Conservation (phyloP, 805 yeast species). For the Yamadazyma ubonensis region DNA sequence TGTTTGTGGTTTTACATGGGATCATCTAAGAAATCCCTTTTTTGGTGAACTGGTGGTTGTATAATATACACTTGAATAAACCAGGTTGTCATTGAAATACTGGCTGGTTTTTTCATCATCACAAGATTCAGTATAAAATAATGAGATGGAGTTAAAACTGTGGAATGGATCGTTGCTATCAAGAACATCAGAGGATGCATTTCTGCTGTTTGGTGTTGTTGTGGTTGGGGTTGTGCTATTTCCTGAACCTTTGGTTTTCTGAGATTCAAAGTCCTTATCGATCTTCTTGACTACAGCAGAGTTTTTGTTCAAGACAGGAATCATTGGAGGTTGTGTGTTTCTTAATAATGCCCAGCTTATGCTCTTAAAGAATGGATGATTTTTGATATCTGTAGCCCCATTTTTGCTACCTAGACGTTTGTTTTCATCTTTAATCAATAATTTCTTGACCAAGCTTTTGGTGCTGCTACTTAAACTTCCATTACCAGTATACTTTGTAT, state of each 20-base stretch:
- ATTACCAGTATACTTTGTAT: slow-evolving; percentile 22
- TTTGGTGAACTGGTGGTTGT: slow-evolving; percentile 39
- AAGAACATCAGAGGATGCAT: slow-evolving; percentile 3
- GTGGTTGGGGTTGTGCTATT: slow-evolving; percentile 9
- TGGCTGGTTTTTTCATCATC: slow-evolving; percentile 23
- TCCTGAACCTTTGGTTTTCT: slow-evolving; percentile 10
- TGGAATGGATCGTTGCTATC: slow-evolving; percentile 72
- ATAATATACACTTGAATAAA: slow-evolving; percentile 57
- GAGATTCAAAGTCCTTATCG: slow-evolving; percentile 20
- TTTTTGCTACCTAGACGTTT: slow-evolving; percentile 87
- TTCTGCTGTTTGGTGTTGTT: background rate
- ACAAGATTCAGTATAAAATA: slow-evolving; percentile 63
- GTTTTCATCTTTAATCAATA: slow-evolving; percentile 83
- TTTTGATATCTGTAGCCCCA: slow-evolving; percentile 94
- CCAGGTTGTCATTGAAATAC: slow-evolving; percentile 44
- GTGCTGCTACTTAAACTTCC: slow-evolving; percentile 70
- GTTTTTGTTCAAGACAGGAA: slow-evolving; percentile 64
- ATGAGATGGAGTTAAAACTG: slow-evolving; percentile 80
- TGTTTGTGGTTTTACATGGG: background rate
- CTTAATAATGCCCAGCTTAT: slow-evolving; percentile 95
- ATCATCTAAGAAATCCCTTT: slow-evolving; percentile 6
- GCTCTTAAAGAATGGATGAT: slow-evolving; percentile 85
- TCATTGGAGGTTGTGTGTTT: slow-evolving; percentile 92
- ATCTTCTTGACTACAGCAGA: slow-evolving; percentile 16
- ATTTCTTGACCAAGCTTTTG: slow-evolving; percentile 73